Evolutionary conservation across 1,139 yeast species (phyloP).

Genomic region (Yamadazyma oceani): DNA sequence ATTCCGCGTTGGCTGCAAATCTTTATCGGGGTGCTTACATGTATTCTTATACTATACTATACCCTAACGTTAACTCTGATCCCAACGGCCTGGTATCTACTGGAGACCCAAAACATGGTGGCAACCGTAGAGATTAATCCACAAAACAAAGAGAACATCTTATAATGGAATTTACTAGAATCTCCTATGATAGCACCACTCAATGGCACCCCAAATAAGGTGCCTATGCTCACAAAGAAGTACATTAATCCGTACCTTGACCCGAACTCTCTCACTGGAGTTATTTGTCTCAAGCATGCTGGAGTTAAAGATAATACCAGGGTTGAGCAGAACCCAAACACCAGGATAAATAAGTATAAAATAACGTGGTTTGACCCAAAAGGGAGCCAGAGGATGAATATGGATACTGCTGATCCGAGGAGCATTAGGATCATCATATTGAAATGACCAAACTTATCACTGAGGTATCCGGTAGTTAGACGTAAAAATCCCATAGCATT

Average conservation of each 20-base stretch:
- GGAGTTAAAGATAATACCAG: constrained; percentile 35
- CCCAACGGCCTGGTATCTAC: constrained; percentile 37
- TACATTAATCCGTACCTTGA: constrained; percentile 41
- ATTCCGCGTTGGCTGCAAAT: constrained; percentile 1
- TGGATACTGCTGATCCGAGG: constrained; percentile 38
- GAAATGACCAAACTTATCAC: constrained; percentile 55
- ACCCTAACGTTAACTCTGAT: constrained; percentile 31
- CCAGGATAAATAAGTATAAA: constrained; percentile 46
- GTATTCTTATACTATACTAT: constrained; percentile 4
- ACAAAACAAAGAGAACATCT: constrained; percentile 36
- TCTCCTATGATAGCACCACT: constrained; percentile 42
- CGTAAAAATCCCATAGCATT: constrained; percentile 57
- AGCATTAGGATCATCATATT: constrained; percentile 51
- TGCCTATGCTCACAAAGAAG: constrained; percentile 39
- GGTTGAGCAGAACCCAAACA: constrained; percentile 51
- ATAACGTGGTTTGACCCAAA: constrained; percentile 44
- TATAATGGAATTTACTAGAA: constrained; percentile 30
- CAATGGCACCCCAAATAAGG: constrained; percentile 42
- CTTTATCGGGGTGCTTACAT: too few species aligned
- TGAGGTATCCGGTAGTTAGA: constrained; percentile 55
- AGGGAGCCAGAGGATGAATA: constrained; percentile 53
- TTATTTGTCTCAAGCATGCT: constrained; percentile 39
- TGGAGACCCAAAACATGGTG: constrained; percentile 29
- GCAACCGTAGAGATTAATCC: constrained; percentile 33
- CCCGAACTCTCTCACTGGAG: constrained; percentile 33